Base-by-base conservation (phyloP, 176 grass and related monocot genomes). In the Avena sativa region DNA sequence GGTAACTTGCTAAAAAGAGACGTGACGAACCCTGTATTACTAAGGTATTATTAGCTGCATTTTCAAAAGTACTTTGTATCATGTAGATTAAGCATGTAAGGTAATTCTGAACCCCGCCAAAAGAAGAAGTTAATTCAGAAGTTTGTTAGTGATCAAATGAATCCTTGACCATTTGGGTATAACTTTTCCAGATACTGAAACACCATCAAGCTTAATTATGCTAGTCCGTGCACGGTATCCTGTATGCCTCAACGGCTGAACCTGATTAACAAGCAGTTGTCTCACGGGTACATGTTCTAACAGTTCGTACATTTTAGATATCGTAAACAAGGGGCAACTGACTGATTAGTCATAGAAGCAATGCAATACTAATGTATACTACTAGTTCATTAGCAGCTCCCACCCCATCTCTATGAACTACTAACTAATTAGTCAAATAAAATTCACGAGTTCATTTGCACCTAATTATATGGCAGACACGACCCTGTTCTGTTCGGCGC, bases 401-500 rank as follows among this genome's bases (percentile, higher is more conserved):
- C 72, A 67, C 56, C 89, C 64, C 21, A 79, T 79, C 74, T 83
- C 49, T 15, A 47, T 79, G 74, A 87, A 83, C 47, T 66, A 87
- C 5, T 23, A 26, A 0, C 19, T 58, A 26, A 69, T 11, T 53
- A 74, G 57, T 74, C 65, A 84, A 79, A 86, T 71, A 36, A 71
- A 84, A 83, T 56, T 16, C 36, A 32, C 73, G 2, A 74, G 60
- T 64, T 79, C 9, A 75, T 28, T 6, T 51, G 23, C 47, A 68
- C 66, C 60, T 68, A 80, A 49, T 79, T 78, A 43, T 40, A 80
- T 52, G 59, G 89, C 68, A 84, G 85, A 84, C 89, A 91, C 80
- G 59, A 80, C 68, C 25, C 86, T 11, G 60, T 84, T 87, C 65
- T 28, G 81, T 91, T 88, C 81, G 89, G 89, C 81, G 89, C 85